Evolutionary conservation across 805 yeast species (phyloP), one percentile per base, ranked within the genome.

Genomic region (Phaffomyces opuntiae): DNA sequence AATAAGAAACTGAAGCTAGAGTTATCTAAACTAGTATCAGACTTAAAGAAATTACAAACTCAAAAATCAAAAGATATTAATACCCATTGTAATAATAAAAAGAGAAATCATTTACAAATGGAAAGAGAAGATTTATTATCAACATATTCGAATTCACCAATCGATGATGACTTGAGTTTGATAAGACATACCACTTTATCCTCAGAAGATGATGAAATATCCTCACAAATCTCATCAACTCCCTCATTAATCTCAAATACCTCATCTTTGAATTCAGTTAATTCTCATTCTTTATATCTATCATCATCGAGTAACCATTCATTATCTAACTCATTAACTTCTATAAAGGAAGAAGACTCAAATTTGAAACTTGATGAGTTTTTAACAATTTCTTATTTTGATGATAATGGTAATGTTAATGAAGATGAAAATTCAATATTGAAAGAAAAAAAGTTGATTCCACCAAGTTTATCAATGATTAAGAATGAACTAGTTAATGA

Each of bases 1-100:
- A 73, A 73, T 51, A 66, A 68, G 49, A 60, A 61, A 38, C 52
- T 73, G 37, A 73, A 72, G 55, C 49, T 66, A 33, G 73, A 73
- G 50, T 68, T 73, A 7, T 68, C 73, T 12, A 68, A 65, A 46
- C 58, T 73, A 8, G 77, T 73, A 4, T 62, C 71, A 11, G 73
- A 70, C 49, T 59, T 73, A 54, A 72, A 72, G 49, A 48, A 55
- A 16, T 47, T 72, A 35, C 63, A 68, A 42, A 17, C 4, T 3
- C 24, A 39, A 5, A 39, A 48, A 14, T 40, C 42, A 19, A 41
- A 45, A 35, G 40, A 43, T 19, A 21, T 21, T 21, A 31, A 24
- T 44, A 44, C 24, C 48, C 41, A n/a, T 32, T 16, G 50, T 35
- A 21, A 21, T 21, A 21, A 21, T 21, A 57, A 57, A 52, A 56